Evolutionary conservation across 1,139 yeast species (phyloP).

Genomic region (Starmera stellimalicola): DNA sequence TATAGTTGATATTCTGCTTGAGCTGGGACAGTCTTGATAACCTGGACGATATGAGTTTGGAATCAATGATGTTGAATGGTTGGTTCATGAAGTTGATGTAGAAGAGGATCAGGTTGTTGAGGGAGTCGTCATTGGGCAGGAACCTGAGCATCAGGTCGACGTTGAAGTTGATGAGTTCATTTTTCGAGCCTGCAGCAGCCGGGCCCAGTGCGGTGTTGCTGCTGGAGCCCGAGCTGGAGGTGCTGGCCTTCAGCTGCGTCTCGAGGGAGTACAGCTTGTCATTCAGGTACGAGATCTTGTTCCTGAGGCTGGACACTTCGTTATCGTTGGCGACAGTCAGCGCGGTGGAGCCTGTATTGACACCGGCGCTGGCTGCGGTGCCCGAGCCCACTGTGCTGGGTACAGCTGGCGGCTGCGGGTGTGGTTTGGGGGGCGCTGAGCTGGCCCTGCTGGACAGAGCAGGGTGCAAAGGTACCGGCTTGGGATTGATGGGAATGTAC

Average conservation of each 20-base stretch:
- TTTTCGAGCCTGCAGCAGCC: neutral
- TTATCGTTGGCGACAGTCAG: neutral
- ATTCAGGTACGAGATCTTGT: slow-evolving; percentile 1
- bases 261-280: slow-evolving; percentile 1
- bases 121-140: neutral
- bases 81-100: slow-evolving; percentile 1
- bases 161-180: neutral
- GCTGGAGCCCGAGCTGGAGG: neutral
- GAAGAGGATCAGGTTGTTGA: neutral
- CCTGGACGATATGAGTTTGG: neutral
- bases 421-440: neutral
- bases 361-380: neutral
- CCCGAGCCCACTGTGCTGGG: neutral
- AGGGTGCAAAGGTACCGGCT: too few relatives aligned
- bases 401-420: neutral
- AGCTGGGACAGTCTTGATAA: neutral
- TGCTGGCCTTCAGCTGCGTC: neutral
- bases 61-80: slow-evolving; percentile 1
- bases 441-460: too few relatives aligned
- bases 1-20: neutral
- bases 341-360: neutral
- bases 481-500: too few relatives aligned
- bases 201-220: neutral
- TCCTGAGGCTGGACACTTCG: neutral
- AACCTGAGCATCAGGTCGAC: neutral